phyloP scores from a whole-genome alignment of 2,329 filamentous ascomycete genomes.

The Penicillium expansum region DNA sequence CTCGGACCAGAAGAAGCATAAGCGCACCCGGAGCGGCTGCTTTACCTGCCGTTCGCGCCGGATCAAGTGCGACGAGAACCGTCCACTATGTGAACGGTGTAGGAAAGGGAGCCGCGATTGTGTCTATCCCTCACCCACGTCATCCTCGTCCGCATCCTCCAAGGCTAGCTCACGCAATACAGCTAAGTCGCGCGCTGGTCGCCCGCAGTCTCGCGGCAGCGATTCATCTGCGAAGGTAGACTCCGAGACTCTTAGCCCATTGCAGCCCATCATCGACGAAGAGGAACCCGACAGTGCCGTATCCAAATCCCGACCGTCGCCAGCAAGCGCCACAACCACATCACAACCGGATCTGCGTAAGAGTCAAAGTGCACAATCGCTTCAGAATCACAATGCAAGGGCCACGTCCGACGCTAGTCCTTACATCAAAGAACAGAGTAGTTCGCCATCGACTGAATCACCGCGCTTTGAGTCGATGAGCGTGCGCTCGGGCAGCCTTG shows the following conservation, averaged over 20 bases:
- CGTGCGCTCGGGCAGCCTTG: conserved; percentile 33
- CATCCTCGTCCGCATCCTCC: conserved; percentile 34
- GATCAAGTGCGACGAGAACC: conserved; percentile 91
- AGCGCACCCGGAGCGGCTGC: conserved; percentile 88
- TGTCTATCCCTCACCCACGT: conserved; percentile 70
- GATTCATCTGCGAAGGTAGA: conserved; percentile 54
- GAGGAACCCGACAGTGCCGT: conserved; percentile 34
- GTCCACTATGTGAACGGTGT: conserved; percentile 85
- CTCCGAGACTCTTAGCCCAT: conserved; percentile 39
- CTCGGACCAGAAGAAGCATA: conserved; percentile 79
- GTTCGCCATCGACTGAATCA: conserved; percentile 54
- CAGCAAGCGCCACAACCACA: conserved; percentile 20
- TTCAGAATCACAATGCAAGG: conserved; percentile 28
- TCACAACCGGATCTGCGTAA: conserved; percentile 23
- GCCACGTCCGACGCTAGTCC: conserved; percentile 35
- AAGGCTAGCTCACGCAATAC: conserved; percentile 42
- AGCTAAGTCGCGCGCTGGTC: conserved; percentile 42
- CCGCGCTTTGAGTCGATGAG: conserved; percentile 37
- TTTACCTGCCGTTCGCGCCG: conserved; percentile 85
- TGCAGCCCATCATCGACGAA: conserved; percentile 45
- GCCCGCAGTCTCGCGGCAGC: conserved; percentile 44
- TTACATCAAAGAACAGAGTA: conserved; percentile 46
- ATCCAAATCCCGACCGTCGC: conserved; percentile 24
- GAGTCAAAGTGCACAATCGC: conserved; percentile 33
- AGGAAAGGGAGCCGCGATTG: conserved; percentile 90